phyloP scores from a whole-genome alignment of 2,329 filamentous ascomycete species.

The Cladophialophora bantiana region DNA sequence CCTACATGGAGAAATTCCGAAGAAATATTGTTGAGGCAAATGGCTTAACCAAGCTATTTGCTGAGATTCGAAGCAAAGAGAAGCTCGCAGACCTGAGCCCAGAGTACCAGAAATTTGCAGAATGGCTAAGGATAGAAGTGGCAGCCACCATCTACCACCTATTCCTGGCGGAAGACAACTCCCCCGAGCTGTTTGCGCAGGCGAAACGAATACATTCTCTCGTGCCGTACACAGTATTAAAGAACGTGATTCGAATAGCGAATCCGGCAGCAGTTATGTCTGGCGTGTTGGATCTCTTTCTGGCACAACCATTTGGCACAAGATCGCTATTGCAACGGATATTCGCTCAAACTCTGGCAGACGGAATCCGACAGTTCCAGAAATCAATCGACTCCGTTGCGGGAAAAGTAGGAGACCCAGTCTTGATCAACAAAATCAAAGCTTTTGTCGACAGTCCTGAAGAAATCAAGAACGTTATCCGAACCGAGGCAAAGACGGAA shows the following conservation, averaged over 20 bases:
- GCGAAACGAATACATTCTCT: conserved; percentile 92
- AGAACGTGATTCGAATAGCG: conserved; percentile 95
- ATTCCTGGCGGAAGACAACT: conserved; percentile 97
- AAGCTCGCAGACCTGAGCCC: conserved; percentile 87
- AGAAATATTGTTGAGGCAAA: conserved; percentile 74
- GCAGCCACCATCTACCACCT: conserved; percentile 96
- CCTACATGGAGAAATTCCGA: conserved; percentile 90
- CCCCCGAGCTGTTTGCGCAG: conserved; percentile 92
- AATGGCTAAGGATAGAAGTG: conserved; percentile 97
- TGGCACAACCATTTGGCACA: conserved; percentile 91
- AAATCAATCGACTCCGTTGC: conserved; percentile 81
- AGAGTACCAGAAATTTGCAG: conserved; percentile 97
- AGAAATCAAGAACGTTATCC: conserved; percentile 73
- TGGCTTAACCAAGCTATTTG: conserved; percentile 88
- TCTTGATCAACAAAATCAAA: conserved; percentile 81
- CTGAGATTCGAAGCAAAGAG: conserved; percentile 89
- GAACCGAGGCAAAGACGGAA: conserved; percentile 74
- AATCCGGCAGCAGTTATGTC: conserved; percentile 98
- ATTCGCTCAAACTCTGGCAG: conserved; percentile 87
- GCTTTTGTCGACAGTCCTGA: conserved; percentile 79
- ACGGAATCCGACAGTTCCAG: conserved; percentile 87
- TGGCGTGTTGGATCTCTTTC: conserved; percentile 90
- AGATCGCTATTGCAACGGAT: conserved; percentile 92
- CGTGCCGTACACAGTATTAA: conserved; percentile 89
- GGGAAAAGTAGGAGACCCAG: conserved; percentile 78